Evolutionary conservation across 257 asterid species (phyloP), one percentile per base, ranked within the genome.

Genomic region (Ehretia macrophylla): DNA sequence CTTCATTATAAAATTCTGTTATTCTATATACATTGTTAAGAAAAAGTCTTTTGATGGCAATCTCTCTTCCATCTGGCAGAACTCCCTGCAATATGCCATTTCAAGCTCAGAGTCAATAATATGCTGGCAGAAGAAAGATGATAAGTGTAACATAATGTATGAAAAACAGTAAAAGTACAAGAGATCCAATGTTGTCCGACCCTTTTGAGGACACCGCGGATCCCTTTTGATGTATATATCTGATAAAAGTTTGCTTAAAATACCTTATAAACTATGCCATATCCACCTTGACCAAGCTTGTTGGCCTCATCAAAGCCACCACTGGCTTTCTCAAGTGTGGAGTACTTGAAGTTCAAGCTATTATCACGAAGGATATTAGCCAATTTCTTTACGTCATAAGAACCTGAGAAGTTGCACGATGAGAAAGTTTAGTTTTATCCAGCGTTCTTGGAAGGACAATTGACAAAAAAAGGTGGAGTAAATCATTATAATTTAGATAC

Each of bases 271-370:
- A 71, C 76, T 17, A 67, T 47, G 6, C 76, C 76, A 48, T 57
- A 71, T 46, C 72, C 76, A n/a, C 76, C 76, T 44, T 71, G 72
- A 4, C 76, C 76, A 8, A 71, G 51, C 60, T 55, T 71, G 62
- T 71, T 71, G 22, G 46, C 59, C 0, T 67, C 68, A 54, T 59
- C 68, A 17, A 71, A 71, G 0, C 51, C 46, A 1, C 44, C 68
- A 17, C 72, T 65, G 21, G 68, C 72, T 59, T 65, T 40, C 19
- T 71, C 55, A 1, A 71, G 64, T n/a, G 38, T 47, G 51, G 69
- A 67, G 14, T 71, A 71, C 47, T 71, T 65, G 76, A 54, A 64
- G 38, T 65, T 54, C 66, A 65, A 56, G 64, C 64, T 27, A 12
- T 44, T 38, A 38, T 66, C 59, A 18, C 23, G 59, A 49, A 66